phyloP scores from a whole-genome alignment of 495 filamentous ascomycete species.

The Pseudoneurospora amorphoporcata region DNA sequence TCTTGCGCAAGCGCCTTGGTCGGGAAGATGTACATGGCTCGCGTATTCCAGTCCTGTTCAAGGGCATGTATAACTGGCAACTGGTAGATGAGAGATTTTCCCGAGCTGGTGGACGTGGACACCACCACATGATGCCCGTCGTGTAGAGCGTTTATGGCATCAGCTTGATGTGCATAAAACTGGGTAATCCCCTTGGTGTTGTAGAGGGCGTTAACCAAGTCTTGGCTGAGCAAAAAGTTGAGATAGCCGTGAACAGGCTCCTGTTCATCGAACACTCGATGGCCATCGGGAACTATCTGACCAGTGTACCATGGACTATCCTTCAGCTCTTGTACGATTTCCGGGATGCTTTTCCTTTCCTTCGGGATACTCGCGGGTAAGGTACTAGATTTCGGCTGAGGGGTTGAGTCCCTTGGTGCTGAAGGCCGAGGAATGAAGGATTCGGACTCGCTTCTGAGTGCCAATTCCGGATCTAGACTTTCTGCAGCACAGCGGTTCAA shows the following conservation, averaged over 20 bases:
- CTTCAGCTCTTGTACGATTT: constrained; percentile 81
- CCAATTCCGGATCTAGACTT: constrained; percentile 55
- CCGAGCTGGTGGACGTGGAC: constrained; percentile 88
- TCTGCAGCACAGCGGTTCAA: constrained; percentile 61
- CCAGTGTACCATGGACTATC: constrained; percentile 74
- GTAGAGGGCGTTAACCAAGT: constrained; percentile 87
- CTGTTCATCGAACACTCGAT: constrained; percentile 86
- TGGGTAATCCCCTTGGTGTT: constrained; percentile 76
- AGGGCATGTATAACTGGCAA: constrained; percentile 84
- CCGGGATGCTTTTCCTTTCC: constrained; percentile 70
- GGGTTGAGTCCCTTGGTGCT: constrained; percentile 9
- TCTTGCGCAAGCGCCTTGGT: constrained; percentile 97
- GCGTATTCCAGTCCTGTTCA: constrained; percentile 61
- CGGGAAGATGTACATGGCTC: constrained; percentile 97
- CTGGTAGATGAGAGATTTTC: constrained; percentile 95
- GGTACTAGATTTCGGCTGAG: constrained; percentile 22
- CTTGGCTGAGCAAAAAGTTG: constrained; percentile 77
- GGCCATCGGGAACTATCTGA: constrained; percentile 91
- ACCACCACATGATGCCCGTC: constrained; percentile 83
- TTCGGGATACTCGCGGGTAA: constrained; percentile 65
- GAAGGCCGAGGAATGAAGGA: constrained; percentile 36
- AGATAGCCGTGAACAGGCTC: constrained; percentile 74
- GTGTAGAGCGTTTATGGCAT: constrained; percentile 86
- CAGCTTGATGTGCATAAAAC: constrained; percentile 89
- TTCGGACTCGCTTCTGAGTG: constrained; percentile 45